These are phyloP conservation scores for Lactarius evosmus DNA, from an alignment of 768 basidiomycete genomes.

Conservation along the genomic window DNA sequence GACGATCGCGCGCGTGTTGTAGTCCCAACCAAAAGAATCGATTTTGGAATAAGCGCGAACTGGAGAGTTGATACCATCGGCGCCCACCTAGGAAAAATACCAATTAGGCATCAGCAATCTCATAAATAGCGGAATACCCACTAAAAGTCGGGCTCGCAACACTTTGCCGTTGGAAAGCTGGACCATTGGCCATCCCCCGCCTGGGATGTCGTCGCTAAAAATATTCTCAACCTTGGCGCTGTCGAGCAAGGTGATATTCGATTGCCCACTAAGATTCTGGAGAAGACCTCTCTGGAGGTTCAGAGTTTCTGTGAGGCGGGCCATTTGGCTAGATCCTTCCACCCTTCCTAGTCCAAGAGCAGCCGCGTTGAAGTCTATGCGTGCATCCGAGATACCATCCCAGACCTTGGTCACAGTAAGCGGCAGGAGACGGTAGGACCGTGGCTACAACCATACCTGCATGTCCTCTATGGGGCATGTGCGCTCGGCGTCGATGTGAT, in stretches of 20 bases:
- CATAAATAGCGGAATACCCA: slow-evolving; percentile 37
- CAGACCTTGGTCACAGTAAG: slow-evolving; percentile 57
- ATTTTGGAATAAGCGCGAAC: slow-evolving; percentile 86
- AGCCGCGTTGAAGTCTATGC: slow-evolving; percentile 65
- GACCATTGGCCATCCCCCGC: slow-evolving; percentile 77
- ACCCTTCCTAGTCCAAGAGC: slow-evolving; percentile 38
- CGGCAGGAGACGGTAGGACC: slow-evolving; percentile 12
- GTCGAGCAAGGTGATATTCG: slow-evolving; percentile 62
- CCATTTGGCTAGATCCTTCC: slow-evolving; percentile 51
- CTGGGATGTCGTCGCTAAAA: slow-evolving; percentile 42
- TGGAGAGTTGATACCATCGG: slow-evolving; percentile 93
- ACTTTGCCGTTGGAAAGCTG: slow-evolving; percentile 64
- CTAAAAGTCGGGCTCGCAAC: slow-evolving; percentile 72
- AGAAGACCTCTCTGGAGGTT: slow-evolving; percentile 89
- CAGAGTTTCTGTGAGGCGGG: slow-evolving; percentile 85
- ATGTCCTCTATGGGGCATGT: slow-evolving; percentile 79
- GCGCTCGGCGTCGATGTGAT: slow-evolving; percentile 60
- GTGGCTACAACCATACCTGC: slow-evolving; percentile 52
- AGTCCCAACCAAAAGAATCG: slow-evolving; percentile 86
- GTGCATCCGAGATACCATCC: slow-evolving; percentile 85
- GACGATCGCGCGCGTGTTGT: slow-evolving; percentile 86
- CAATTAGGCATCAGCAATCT: neutral
- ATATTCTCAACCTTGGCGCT: slow-evolving; percentile 75
- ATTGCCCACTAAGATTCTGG: slow-evolving; percentile 50
- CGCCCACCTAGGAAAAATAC: slow-evolving; percentile 66